Conservation (phyloP, 2,329 filamentous ascomycete species). For the Endoconidiophora laricicola region DNA sequence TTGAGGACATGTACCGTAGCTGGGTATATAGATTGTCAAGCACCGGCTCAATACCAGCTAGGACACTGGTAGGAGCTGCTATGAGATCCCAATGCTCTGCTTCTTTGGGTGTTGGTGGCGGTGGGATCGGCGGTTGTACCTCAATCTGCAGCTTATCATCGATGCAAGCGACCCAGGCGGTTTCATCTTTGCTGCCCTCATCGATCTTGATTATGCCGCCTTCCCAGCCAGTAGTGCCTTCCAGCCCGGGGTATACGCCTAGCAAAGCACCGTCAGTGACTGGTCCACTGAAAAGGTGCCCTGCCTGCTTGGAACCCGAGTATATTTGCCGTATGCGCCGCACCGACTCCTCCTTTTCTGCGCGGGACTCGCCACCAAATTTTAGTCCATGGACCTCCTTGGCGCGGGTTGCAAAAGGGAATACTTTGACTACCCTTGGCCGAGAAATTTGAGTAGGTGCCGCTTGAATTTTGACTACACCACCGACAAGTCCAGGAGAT, state of each 20-base stretch:
- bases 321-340: conserved; percentile 60
- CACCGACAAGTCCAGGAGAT: conserved; percentile 59
- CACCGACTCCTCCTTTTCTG: conserved; percentile 61
- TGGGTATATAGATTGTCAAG: conserved; percentile 58
- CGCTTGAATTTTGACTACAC: conserved; percentile 72
- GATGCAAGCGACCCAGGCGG: conserved; percentile 60
- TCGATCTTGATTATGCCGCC: conserved; percentile 75
- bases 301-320: conserved; percentile 25
- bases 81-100: conserved; percentile 34
- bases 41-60: conserved; percentile 74
- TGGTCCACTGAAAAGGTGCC: conserved; percentile 56
- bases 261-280: conserved; percentile 79
- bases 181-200: conserved; percentile 27
- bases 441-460: conserved; percentile 57
- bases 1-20: conserved; percentile 71
- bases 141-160: conserved; percentile 60
- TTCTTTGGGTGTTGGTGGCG: conserved; percentile 38
- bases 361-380: conserved; percentile 76
- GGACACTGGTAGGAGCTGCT: conserved; percentile 36
- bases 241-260: conserved; percentile 36
- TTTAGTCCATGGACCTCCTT: conserved; percentile 51
- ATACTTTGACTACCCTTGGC: conserved; percentile 49
- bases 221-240: conserved; percentile 49
- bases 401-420: conserved; percentile 51
- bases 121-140: conserved; percentile 56